Evolutionary conservation across 2,329 filamentous ascomycete species (phyloP).

Genomic region (Cercospora sp.): DNA sequence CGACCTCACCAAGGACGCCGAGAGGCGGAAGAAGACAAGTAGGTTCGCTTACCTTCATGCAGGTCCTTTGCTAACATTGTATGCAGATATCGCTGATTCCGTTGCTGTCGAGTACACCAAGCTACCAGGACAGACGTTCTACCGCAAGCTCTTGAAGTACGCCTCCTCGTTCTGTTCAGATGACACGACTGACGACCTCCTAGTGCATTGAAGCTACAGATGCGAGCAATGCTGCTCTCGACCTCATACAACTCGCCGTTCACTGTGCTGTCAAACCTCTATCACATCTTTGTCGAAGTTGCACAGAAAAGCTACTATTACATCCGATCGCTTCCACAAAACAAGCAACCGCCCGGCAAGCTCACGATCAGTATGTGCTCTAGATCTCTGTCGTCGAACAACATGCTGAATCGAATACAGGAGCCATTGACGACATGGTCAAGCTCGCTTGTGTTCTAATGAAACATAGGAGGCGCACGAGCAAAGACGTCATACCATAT

Average conservation of each 20-base stretch:
- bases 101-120: slow-evolving; percentile 77
- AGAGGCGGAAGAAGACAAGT: slow-evolving; percentile 55
- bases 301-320: slow-evolving; percentile 72
- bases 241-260: slow-evolving; percentile 69
- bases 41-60: slow-evolving; percentile 37
- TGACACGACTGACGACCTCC: slow-evolving; percentile 31
- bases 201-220: slow-evolving; percentile 75
- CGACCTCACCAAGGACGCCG: slow-evolving; percentile 69
- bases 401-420: slow-evolving; percentile 42
- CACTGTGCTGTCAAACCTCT: slow-evolving; percentile 73
- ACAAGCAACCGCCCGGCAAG: slow-evolving; percentile 56
- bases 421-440: slow-evolving; percentile 65
- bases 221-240: slow-evolving; percentile 81
- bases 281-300: slow-evolving; percentile 72
- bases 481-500: slow-evolving; percentile 46
- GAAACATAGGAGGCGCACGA: slow-evolving; percentile 52
- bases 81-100: slow-evolving; percentile 62
- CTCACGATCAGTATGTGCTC: slow-evolving; percentile 60
- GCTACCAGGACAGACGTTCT: slow-evolving; percentile 73
- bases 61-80: slow-evolving; percentile 19
- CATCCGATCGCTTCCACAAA: slow-evolving; percentile 57
- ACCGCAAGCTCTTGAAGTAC: slow-evolving; percentile 68
- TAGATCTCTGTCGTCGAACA: background rate
- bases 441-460: slow-evolving; percentile 65
- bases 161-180: slow-evolving; percentile 45